Evolutionary conservation across 1,139 yeast species (phyloP).

Genomic region (Yamadazyma dushanensis): DNA sequence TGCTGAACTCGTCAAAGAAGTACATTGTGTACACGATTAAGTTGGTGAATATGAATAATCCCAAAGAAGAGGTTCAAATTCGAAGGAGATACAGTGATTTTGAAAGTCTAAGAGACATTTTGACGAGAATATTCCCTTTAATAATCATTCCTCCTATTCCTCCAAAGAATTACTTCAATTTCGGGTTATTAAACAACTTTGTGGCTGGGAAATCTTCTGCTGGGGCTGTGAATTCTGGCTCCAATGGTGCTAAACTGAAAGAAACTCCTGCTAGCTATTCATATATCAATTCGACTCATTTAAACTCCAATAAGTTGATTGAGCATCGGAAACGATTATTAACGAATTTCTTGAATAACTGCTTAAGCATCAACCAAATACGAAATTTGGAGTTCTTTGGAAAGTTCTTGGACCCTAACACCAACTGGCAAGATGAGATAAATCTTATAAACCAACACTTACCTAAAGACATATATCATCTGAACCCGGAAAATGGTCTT

Average conservation of each 20-base stretch:
- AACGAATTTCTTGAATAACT: slow-evolving; percentile 74
- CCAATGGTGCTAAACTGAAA: slow-evolving; percentile 6
- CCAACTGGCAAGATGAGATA: slow-evolving; percentile 68
- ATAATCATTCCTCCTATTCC: slow-evolving; percentile 91
- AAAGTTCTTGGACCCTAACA: slow-evolving; percentile 81
- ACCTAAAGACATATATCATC: slow-evolving; percentile 41
- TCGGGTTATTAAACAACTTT: slow-evolving; percentile 37
- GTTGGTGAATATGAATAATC: slow-evolving; percentile 34
- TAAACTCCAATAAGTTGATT: slow-evolving; percentile 41
- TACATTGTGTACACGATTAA: slow-evolving; percentile 82
- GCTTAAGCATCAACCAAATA: slow-evolving; percentile 58
- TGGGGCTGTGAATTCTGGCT: slow-evolving; percentile 4
- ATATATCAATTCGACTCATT: slow-evolving; percentile 46
- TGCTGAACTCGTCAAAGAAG: slow-evolving; percentile 56
- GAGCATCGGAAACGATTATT: slow-evolving; percentile 76
- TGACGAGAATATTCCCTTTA: slow-evolving; percentile 77
- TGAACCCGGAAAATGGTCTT: slow-evolving; percentile 60
- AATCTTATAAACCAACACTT: slow-evolving; percentile 37
- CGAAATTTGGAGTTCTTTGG: slow-evolving; percentile 64
- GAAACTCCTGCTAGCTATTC: slow-evolving; percentile 24
- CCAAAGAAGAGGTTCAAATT: slow-evolving; percentile 56
- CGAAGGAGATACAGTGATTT: slow-evolving; percentile 90
- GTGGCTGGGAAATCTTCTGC: slow-evolving; percentile 20
- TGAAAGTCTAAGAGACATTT: slow-evolving; percentile 71
- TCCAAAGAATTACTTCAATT: slow-evolving; percentile 67